Conservation (phyloP, 805 yeast species). For the Schwanniomyces sp. region DNA sequence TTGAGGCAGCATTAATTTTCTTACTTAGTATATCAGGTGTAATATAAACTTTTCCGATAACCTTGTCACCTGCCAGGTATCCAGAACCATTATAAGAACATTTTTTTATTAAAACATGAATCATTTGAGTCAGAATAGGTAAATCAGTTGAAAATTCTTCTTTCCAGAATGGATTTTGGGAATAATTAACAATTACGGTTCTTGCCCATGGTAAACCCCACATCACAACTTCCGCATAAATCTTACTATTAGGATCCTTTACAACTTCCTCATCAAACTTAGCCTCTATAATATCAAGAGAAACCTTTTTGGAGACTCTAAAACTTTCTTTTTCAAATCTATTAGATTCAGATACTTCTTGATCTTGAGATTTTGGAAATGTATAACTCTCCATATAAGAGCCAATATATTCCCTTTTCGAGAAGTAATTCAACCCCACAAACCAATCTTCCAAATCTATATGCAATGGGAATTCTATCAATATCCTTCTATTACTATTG, state of each 20-base stretch:
- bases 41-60: conserved; percentile 54
- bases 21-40: conserved; percentile 51
- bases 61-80: conserved; percentile 34
- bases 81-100: conserved; percentile 19
- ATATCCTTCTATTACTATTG: conserved; percentile 39
- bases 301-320: conserved; percentile 53
- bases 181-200: conserved; percentile 60
- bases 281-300: conserved; percentile 66
- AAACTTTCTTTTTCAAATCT: conserved; percentile 35
- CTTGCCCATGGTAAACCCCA: conserved; percentile 79
- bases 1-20: conserved; percentile 29
- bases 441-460: conserved; percentile 78
- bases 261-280: conserved; percentile 37
- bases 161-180: conserved; percentile 73
- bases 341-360: not conserved
- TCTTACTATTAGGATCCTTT: conserved; percentile 15
- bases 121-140: conserved; percentile 53
- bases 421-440: conserved; percentile 63
- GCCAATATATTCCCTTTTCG: conserved; percentile 56
- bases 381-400: conserved; percentile 11
- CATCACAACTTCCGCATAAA: conserved; percentile 70
- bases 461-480: conserved; percentile 63
- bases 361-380: not conserved
- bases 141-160: conserved; percentile 68
- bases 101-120: conserved; percentile 48